Conservation (phyloP, 805 yeast species). For the Starmerella lactis-condensi region DNA sequence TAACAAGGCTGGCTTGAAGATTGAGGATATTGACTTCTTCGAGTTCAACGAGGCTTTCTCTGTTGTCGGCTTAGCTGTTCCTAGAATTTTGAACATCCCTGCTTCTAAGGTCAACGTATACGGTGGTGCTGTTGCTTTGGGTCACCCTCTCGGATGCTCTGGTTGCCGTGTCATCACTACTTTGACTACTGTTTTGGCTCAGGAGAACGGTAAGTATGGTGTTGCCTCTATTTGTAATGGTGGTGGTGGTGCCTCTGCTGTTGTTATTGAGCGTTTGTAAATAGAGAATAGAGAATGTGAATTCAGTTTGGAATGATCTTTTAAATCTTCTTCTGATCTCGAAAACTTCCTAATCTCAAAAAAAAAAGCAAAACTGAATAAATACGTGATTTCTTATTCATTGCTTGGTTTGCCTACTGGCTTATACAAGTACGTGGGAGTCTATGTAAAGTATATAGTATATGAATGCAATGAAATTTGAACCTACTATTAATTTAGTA, state of each 20-base stretch:
- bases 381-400: no score
- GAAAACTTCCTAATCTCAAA: no score
- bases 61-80: constrained; percentile 84
- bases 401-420: no score
- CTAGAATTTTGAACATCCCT: constrained; percentile 44
- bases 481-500: no score
- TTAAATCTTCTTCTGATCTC: no score
- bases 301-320: no score
- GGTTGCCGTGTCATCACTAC: constrained; percentile 92
- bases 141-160: constrained; percentile 91
- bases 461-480: no score
- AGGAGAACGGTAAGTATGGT: constrained; percentile 78
- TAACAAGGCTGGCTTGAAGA: constrained; percentile 54
- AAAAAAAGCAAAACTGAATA: no score
- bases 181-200: constrained; percentile 54
- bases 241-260: constrained; percentile 97
- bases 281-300: no score
- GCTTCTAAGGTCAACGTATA: constrained; percentile 63
- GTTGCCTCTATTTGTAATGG: constrained; percentile 96
- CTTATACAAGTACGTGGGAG: no score
- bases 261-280: constrained; percentile 58
- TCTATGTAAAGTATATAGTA: no score
- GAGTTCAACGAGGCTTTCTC: constrained; percentile 97
- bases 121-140: constrained; percentile 94
- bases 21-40: constrained; percentile 62